A percentile compares a stretch with the other conserved stretches of the same genome.
phyloP scores from a whole-genome alignment of 1,139 yeast genomes.

The Sugiyamaella grinbergsii region DNA sequence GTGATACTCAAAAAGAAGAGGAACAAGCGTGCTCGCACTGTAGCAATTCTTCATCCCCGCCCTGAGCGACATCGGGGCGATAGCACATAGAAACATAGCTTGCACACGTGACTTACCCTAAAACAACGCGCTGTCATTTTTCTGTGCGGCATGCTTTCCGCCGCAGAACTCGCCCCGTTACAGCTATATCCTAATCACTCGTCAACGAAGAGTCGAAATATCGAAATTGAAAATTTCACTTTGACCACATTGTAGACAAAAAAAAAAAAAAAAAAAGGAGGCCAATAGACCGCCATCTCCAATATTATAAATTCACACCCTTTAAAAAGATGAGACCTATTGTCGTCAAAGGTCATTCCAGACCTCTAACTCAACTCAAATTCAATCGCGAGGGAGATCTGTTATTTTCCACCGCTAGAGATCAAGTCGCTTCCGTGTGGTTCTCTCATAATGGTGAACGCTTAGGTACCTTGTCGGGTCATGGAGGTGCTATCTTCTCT shows the following conservation, averaged over 20 bases:
- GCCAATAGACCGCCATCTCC: not conserved
- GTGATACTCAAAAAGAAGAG: too few relatives aligned
- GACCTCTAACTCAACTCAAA: slow-evolving; percentile 74
- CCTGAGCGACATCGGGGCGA: too few relatives aligned
- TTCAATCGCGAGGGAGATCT: slow-evolving; percentile 95
- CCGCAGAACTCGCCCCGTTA: slow-evolving; percentile 5
- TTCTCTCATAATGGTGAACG: slow-evolving; percentile 95
- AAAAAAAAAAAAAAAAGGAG: not conserved
- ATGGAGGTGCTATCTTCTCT: slow-evolving; percentile 94
- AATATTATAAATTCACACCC: not conserved
- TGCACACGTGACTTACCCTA: slow-evolving; percentile 1
- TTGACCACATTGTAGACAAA: slow-evolving; percentile 5
- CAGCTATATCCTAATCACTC: not conserved
- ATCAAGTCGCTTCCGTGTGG: slow-evolving; percentile 73
- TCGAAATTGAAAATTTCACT: slow-evolving; percentile 14
- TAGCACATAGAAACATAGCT: not conserved
- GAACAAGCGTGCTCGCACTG: too few relatives aligned
- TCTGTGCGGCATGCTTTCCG: not conserved
- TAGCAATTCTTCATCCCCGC: too few relatives aligned
- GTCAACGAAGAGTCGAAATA: not conserved
- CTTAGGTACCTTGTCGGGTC: slow-evolving; percentile 88
- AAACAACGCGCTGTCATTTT: too few relatives aligned
- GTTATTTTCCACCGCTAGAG: slow-evolving; percentile 90
- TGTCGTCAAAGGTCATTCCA: slow-evolving; percentile 42
- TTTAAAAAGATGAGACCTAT: slow-evolving; percentile 31